A percentile compares a stretch with the other conserved stretches of the same genome.
Conservation (phyloP, 768 basidiomycete genomes). For the Boletales sp. region DNA sequence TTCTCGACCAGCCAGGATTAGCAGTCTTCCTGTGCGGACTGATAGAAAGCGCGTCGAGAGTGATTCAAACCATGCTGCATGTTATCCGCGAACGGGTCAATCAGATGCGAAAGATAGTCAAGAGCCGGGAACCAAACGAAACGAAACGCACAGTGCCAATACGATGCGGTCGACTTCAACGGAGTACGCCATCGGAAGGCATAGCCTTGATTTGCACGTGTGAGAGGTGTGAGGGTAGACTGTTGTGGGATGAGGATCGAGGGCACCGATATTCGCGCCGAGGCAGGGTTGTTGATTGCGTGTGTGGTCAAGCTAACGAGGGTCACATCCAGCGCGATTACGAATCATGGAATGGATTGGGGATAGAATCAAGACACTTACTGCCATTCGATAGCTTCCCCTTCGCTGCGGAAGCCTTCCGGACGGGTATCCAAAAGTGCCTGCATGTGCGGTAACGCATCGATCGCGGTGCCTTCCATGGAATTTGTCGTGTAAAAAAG, state of each 20-base stretch:
- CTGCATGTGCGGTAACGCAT: slow-evolving; percentile 92
- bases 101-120: not conserved
- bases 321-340: too few species aligned
- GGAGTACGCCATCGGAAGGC: slow-evolving; percentile 80
- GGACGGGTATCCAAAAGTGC: slow-evolving; percentile 82
- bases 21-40: slow-evolving; percentile 75
- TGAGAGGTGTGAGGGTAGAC: slow-evolving; percentile 30
- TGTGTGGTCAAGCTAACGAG: slow-evolving; percentile 65
- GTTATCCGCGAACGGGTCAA: too few species aligned
- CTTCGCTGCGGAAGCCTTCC: slow-evolving; percentile 75
- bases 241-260: slow-evolving; percentile 57
- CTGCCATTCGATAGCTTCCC: slow-evolving; percentile 96
- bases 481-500: not conserved
- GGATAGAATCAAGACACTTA: slow-evolving; percentile 40
- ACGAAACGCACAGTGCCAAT: slow-evolving; percentile 72
- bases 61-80: slow-evolving; percentile 86
- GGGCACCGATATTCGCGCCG: slow-evolving; percentile 89
- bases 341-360: not conserved
- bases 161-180: slow-evolving; percentile 77
- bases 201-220: slow-evolving; percentile 20
- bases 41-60: slow-evolving; percentile 78
- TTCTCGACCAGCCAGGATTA: slow-evolving; percentile 91
- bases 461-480: slow-evolving; percentile 77
- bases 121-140: too few species aligned
- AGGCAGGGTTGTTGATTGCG: slow-evolving; percentile 74